Evolutionary conservation across 2,329 filamentous ascomycete genomes (phyloP).

Genomic region (Paecilomyces variotii): DNA sequence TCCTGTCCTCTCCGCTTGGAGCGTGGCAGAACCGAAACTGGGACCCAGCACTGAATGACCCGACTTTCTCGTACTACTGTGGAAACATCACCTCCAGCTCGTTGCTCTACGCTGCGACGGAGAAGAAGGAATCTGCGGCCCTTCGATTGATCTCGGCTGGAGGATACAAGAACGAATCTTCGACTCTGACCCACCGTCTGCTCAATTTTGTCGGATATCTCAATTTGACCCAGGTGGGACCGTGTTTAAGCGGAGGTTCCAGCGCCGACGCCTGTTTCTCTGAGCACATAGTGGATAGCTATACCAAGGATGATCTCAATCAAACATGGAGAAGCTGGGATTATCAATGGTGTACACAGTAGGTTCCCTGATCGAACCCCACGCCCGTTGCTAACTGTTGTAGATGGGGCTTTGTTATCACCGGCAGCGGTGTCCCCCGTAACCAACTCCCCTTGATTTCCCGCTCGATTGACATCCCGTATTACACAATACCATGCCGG

Average conservation of each 20-base stretch:
- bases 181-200: conserved; percentile 40
- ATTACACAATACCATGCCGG: conserved; percentile 54
- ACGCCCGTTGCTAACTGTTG: background rate
- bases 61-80: conserved; percentile 47
- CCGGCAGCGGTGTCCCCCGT: conserved; percentile 60
- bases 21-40: conserved; percentile 52
- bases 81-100: conserved; percentile 44
- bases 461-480: conserved; percentile 58
- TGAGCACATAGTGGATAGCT: conserved; percentile 40
- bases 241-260: conserved; percentile 25
- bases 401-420: conserved; percentile 72
- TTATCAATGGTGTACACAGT: conserved; percentile 49
- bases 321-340: conserved; percentile 46
- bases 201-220: conserved; percentile 53
- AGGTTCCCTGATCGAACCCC: conserved; percentile 4
- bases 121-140: conserved; percentile 31
- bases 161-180: conserved; percentile 38
- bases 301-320: conserved; percentile 36
- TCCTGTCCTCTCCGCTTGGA: conserved; percentile 35
- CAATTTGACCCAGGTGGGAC: conserved; percentile 35
- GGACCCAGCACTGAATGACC: conserved; percentile 48
- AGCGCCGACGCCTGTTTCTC: conserved; percentile 47
- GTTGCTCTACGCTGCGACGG: conserved; percentile 36
- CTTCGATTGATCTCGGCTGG: conserved; percentile 39
- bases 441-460: conserved; percentile 63